phyloP scores from a whole-genome alignment of 352 stramenopile species.

The Thalassiosira sp. region DNA sequence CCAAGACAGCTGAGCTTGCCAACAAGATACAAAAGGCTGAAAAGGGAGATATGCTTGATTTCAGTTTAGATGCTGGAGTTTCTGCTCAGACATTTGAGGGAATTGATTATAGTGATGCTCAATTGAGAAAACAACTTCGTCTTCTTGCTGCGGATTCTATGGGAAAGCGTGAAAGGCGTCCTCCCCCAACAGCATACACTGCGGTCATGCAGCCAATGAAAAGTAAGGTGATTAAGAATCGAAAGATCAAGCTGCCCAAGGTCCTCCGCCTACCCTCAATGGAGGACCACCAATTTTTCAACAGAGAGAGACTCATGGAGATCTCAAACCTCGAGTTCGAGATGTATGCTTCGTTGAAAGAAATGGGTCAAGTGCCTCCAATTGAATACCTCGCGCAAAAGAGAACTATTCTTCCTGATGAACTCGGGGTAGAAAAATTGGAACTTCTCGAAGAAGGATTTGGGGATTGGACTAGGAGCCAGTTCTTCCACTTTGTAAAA shows the following conservation, averaged over 20 bases:
- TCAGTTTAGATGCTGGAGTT: constrained; percentile 89
- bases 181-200: constrained; percentile 76
- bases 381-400: constrained; percentile 69
- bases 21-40: constrained; percentile 85
- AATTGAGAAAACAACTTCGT: constrained; percentile 77
- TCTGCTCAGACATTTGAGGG: constrained; percentile 94
- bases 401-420: constrained; percentile 65
- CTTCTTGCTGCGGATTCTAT: constrained; percentile 76
- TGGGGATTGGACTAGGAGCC: constrained; percentile 89
- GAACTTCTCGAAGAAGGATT: constrained; percentile 92
- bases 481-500: constrained; percentile 94
- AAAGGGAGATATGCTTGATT: constrained; percentile 88
- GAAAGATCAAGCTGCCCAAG: constrained; percentile 81
- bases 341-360: constrained; percentile 73
- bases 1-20: constrained; percentile 81
- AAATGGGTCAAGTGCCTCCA: constrained; percentile 63
- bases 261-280: constrained; percentile 83
- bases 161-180: constrained; percentile 75
- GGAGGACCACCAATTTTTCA: constrained; percentile 88
- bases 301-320: constrained; percentile 83
- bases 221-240: constrained; percentile 80
- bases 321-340: constrained; percentile 84
- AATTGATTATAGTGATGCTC: constrained; percentile 86
- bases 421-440: constrained; percentile 89
- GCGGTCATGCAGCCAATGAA: constrained; percentile 80